These are phyloP conservation scores for Thermothelomyces thermophilus DNA, from an alignment of 2,329 filamentous ascomycete species.

Conservation along the genomic window DNA sequence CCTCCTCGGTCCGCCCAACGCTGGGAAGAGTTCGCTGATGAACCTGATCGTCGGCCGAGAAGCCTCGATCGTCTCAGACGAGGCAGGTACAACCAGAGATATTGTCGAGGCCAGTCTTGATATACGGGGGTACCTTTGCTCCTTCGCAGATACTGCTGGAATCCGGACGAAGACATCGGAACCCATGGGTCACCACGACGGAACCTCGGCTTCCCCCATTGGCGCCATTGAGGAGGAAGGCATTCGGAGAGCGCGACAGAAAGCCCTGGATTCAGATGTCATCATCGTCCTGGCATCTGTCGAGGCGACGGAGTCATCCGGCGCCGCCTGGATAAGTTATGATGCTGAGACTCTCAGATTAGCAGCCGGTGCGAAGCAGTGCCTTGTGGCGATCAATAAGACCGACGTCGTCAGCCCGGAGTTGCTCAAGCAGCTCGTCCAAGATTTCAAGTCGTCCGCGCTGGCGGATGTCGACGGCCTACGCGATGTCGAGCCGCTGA, in stretches of 20 bases:
- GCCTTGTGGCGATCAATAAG: conserved; percentile 58
- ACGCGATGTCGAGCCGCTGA: conserved; percentile 37
- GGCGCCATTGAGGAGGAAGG: conserved; percentile 81
- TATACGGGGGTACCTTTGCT: conserved; percentile 81
- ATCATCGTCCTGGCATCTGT: conserved; percentile 75
- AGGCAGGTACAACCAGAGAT: conserved; percentile 90
- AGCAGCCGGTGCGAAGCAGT: conserved; percentile 42
- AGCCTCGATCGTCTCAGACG: conserved; percentile 87
- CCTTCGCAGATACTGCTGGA: conserved; percentile 93
- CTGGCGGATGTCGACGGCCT: conserved; percentile 36
- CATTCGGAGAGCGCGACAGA: conserved; percentile 75
- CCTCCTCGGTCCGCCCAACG: conserved; percentile 85
- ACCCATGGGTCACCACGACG: neutral
- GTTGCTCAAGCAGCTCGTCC: conserved; percentile 34
- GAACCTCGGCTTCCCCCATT: conserved; percentile 35
- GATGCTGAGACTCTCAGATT: conserved; percentile 51
- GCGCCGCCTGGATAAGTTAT: conserved; percentile 40
- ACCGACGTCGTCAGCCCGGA: conserved; percentile 40
- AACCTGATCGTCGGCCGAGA: conserved; percentile 86
- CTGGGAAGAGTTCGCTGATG: conserved; percentile 88
- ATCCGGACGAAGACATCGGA: conserved; percentile 49
- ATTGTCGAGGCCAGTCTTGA: conserved; percentile 89
- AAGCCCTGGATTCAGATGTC: conserved; percentile 77
- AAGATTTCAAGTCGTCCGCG: conserved; percentile 31
- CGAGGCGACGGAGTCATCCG: conserved; percentile 40